Evolutionary conservation across 805 yeast species (phyloP).

Genomic region (Kregervanrija fluxuum): DNA sequence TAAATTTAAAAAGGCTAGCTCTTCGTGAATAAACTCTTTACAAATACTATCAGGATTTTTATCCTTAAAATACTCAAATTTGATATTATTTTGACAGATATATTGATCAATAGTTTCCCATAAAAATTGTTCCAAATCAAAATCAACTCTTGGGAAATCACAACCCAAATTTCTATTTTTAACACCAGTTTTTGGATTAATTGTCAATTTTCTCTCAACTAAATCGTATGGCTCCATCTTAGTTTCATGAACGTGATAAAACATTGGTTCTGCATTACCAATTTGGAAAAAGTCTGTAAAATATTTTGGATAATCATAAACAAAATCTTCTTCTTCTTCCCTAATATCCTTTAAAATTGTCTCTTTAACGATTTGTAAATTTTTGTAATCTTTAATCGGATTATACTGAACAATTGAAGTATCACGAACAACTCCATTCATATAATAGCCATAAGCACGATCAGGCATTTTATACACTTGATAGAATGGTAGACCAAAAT

Average conservation of each 20-base stretch:
- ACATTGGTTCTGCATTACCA: slow-evolving; percentile 14
- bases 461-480: slow-evolving; percentile 36
- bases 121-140: slow-evolving; percentile 16
- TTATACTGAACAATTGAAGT: slow-evolving; percentile 15
- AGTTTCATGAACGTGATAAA: slow-evolving; percentile 39
- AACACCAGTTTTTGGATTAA: slow-evolving; percentile 6
- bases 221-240: slow-evolving; percentile 39
- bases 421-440: slow-evolving; percentile 12
- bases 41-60: slow-evolving; percentile 8
- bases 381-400: slow-evolving; percentile 15
- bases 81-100: slow-evolving; percentile 11
- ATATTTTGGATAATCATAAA: slow-evolving; percentile 12
- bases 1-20: slow-evolving; percentile 8
- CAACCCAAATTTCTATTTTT: slow-evolving; percentile 17
- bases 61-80: slow-evolving; percentile 7
- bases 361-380: slow-evolving; percentile 5
- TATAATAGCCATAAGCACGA: slow-evolving; percentile 9
- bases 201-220: slow-evolving; percentile 8
- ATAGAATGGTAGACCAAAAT: slow-evolving; percentile 39
- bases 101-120: slow-evolving; percentile 16
- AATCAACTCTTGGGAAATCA: slow-evolving; percentile 11
- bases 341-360: slow-evolving; percentile 1
- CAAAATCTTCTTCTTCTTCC: slow-evolving; percentile 2
- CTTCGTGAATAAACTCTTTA: slow-evolving; percentile 6
- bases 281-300: slow-evolving; percentile 12